A percentile compares a stretch with the other conserved stretches of the same genome.
Conservation (phyloP, 768 basidiomycete species). For the Xerocomellus chrysenteron region DNA sequence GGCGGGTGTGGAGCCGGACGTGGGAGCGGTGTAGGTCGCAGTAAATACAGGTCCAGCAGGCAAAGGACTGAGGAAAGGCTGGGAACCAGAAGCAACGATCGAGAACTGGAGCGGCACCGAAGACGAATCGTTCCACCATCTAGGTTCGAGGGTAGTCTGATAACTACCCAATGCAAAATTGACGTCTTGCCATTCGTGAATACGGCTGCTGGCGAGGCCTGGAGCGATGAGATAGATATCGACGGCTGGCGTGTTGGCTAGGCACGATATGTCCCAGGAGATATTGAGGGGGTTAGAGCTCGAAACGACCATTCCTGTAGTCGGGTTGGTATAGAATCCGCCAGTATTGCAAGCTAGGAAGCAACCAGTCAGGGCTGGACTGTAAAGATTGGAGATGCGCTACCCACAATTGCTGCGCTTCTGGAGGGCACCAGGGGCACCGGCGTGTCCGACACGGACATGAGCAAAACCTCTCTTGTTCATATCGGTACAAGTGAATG, state of each 20-base stretch:
- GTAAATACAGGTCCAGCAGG: conserved; percentile 71
- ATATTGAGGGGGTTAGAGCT: conserved; percentile 52
- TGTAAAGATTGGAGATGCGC: neutral
- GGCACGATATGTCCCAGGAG: conserved; percentile 64
- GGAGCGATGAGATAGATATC: conserved; percentile 73
- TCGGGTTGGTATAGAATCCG: conserved; percentile 60
- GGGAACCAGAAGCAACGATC: conserved; percentile 51
- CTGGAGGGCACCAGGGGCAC: conserved; percentile 12
- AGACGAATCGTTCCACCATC: conserved; percentile 69
- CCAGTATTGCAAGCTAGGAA: conserved; percentile 51
- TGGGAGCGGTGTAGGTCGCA: conserved; percentile 53
- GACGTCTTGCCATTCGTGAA: conserved; percentile 61
- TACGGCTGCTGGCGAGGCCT: conserved; percentile 35
- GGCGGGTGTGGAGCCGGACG: conserved; percentile 39
- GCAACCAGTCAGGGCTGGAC: neutral
- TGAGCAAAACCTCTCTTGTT: conserved; percentile 29
- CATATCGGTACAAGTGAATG: conserved; percentile 17
- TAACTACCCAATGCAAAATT: conserved; percentile 49
- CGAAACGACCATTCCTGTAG: conserved; percentile 45
- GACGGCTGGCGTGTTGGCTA: conserved; percentile 42
- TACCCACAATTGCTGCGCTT: conserved; percentile 31
- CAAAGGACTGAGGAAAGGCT: conserved; percentile 50
- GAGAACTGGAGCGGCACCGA: conserved; percentile 53
- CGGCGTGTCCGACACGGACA: conserved; percentile 26
- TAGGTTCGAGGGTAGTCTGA: conserved; percentile 49